phyloP scores from a whole-genome alignment of 306 rosid genomes.

The Begonia fuchsioides region DNA sequence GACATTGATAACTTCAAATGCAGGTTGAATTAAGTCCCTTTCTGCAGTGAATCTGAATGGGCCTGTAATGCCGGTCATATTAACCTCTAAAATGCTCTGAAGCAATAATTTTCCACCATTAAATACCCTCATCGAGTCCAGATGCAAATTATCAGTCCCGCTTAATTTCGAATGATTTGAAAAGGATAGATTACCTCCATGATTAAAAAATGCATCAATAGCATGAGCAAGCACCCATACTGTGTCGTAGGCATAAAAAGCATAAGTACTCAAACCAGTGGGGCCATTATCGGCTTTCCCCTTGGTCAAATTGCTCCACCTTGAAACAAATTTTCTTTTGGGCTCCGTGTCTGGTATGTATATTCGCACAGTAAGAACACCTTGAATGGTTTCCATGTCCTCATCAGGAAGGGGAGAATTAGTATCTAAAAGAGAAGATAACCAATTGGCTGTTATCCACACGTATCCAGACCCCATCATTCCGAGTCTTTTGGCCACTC shows the following conservation, averaged over 20 bases:
- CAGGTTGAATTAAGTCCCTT: constrained; percentile 45
- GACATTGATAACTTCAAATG: constrained; percentile 73
- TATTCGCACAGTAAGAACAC: constrained; percentile 51
- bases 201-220: constrained; percentile 54
- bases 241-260: constrained; percentile 76
- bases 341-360: constrained; percentile 55
- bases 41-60: constrained; percentile 37
- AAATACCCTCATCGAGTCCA: constrained; percentile 59
- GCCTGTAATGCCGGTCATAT: constrained; percentile 76
- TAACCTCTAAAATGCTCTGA: constrained; percentile 29
- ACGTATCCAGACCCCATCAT: constrained; percentile 85
- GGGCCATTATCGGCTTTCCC: constrained; percentile 14
- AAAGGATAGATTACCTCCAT: constrained; percentile 55
- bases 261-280: constrained; percentile 37
- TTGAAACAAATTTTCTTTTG: constrained; percentile 48
- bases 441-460: constrained; percentile 77
- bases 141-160: constrained; percentile 20
- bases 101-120: constrained; percentile 46
- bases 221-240: constrained; percentile 76
- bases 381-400: constrained; percentile 43
- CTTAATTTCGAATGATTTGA: constrained; percentile 47
- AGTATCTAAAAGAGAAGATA: constrained; percentile 47
- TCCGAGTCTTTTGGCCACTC: constrained; percentile 54
- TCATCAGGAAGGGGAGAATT: constrained; percentile 25
- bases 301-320: constrained; percentile 68